Conservation (phyloP, 345 rosid species). For the Euphorbia peplus region DNA sequence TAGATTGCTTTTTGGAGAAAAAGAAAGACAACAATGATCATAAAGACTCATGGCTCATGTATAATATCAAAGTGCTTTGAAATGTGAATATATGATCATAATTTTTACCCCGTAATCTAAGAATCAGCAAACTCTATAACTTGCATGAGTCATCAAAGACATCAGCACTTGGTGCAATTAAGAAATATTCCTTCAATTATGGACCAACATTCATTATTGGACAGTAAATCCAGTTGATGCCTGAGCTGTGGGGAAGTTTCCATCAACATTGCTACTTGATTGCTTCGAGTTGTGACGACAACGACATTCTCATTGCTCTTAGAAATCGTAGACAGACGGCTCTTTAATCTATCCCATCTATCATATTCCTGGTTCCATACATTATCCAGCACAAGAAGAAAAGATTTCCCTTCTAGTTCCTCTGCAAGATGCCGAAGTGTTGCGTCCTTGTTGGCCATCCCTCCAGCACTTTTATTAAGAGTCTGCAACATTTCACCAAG, state of each 20-base stretch:
- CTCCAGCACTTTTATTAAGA: background rate
- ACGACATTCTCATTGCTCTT: constrained; percentile 1
- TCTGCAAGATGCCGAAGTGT: background rate
- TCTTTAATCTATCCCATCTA: constrained; percentile 14
- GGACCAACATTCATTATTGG: constrained; percentile 18
- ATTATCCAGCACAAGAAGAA: constrained; percentile 23
- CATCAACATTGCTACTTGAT: constrained; percentile 8
- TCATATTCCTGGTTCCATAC: constrained; percentile 18
- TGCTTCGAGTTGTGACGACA: constrained; percentile 18
- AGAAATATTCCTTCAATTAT: constrained; percentile 8
- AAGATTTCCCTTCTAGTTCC: constrained; percentile 1
- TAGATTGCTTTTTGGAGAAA: no score
- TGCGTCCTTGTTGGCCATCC: background rate
- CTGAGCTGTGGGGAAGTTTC: background rate
- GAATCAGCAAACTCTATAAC: background rate
- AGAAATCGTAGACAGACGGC: background rate
- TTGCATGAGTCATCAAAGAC: background rate
- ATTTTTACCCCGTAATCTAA: background rate
- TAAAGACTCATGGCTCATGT: no score
- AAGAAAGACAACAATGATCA: no score
- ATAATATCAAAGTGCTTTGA: no score
- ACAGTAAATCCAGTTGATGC: background rate
- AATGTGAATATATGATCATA: no score
- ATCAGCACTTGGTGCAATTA: background rate
- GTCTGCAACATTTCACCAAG: constrained; percentile 14